A percentile compares a stretch with the other conserved stretches of the same genome.
Evolutionary conservation across 768 basidiomycete species (phyloP).

Genomic region (Phlegmacium glaucopus): DNA sequence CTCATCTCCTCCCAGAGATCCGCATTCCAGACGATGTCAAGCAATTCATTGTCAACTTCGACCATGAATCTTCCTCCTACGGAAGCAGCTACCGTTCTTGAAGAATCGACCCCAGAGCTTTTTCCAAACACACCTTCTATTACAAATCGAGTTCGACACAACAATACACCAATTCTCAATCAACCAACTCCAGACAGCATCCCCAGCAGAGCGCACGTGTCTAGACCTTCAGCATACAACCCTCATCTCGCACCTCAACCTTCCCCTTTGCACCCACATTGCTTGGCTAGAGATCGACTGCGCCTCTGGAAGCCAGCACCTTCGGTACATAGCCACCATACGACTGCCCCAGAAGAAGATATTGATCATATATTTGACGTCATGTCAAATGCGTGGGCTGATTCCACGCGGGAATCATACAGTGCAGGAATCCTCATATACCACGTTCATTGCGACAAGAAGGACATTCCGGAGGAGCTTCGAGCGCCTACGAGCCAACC

Average conservation of each 20-base stretch:
- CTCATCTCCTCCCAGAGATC: no score
- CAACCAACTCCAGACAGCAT: no score
- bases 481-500: slow-evolving; percentile 21
- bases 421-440: slow-evolving; percentile 32
- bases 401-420: slow-evolving; percentile 30
- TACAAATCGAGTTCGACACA: no score
- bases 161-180: no score
- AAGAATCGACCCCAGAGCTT: no score
- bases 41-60: no score
- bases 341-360: slow-evolving; percentile 12
- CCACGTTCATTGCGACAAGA: slow-evolving; percentile 37
- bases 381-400: slow-evolving; percentile 23
- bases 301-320: slow-evolving; percentile 24
- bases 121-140: no score
- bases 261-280: slow-evolving; percentile 22
- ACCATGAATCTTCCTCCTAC: no score
- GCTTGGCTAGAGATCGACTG: slow-evolving; percentile 22
- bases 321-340: background rate
- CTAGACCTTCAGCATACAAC: background rate
- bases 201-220: background rate
- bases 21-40: no score
- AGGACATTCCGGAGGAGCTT: slow-evolving; percentile 25
- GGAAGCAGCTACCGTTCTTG: no score
- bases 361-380: slow-evolving; percentile 20
- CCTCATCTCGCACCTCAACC: slow-evolving; percentile 3